Evolutionary conservation across 495 filamentous ascomycete genomes (phyloP), one percentile per base, ranked within the genome.

Genomic region (Penicillium pulvis): DNA sequence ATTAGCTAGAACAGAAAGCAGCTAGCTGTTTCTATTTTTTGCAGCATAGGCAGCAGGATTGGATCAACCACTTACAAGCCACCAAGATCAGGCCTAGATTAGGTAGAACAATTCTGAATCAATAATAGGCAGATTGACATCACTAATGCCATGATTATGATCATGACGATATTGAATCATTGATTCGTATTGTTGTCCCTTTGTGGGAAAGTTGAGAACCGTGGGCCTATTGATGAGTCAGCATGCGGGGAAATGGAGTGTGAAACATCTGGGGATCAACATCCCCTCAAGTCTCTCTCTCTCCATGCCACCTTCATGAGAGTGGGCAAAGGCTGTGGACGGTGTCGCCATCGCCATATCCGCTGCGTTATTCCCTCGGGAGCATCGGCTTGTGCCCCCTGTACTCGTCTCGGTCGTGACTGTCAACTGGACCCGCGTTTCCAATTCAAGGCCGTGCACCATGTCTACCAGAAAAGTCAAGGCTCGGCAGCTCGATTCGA

Each of bases 291-390:
- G 41, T n/a, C 10, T 24, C 20, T 20, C 16, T 43, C 16, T 43
- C 26, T 43, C 47, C 43, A 35, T 36, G 26, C 33, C 41, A 47
- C 24, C 45, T 44, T 56, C 59, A 75, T 75, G 74, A 68, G 74
- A 67, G 70, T 76, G 58, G 67, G 68, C 48, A 71, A 71, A 55
- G 74, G 74, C 58, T 76, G 74, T 68, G 66, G 64, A 61, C 60
- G 71, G 58, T 76, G 74, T 66, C 74, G 74, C 26, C 57, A 74
- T 71, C 74, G 74, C 56, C 74, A 76, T 64, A 71, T 76, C 20
- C 70, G 71, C 53, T 75, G 74, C 47, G 70, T 70, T 11, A 69
- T 72, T 43, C 56, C 61, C 8, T 23, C 56, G 1, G 74, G 69
- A 4, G 68, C 71, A 6, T 64, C 72, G 8, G 59, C 71, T 8